Evolutionary conservation across 2,329 filamentous ascomycete genomes (phyloP).

Genomic region (Ophiostoma sp.): DNA sequence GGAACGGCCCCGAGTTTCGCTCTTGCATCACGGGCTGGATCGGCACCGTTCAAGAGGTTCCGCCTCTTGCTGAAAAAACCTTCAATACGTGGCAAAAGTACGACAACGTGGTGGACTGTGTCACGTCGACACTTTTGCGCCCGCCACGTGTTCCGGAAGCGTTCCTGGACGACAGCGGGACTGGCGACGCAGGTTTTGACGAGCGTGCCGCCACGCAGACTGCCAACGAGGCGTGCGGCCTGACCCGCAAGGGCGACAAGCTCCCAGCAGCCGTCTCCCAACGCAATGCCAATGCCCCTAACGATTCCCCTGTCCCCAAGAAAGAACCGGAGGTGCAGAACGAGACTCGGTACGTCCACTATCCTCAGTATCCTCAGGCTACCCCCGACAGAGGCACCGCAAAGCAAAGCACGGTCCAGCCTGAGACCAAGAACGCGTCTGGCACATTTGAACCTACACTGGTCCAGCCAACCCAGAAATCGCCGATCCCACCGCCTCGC

Average conservation of each 20-base stretch:
- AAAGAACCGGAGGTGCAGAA: background rate
- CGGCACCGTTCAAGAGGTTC: background rate
- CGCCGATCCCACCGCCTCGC: background rate
- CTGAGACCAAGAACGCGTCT: background rate
- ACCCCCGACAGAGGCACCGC: background rate
- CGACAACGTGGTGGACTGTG: background rate
- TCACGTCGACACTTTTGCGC: background rate
- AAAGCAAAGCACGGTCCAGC: background rate
- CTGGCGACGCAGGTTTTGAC: background rate
- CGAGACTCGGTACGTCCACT: background rate
- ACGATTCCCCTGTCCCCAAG: no score
- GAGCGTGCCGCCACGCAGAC: conserved; percentile 20
- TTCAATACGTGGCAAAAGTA: background rate
- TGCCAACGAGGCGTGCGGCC: background rate
- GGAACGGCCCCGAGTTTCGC: background rate
- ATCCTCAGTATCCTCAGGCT: background rate
- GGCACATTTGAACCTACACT: background rate
- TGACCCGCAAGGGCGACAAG: background rate
- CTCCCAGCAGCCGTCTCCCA: background rate
- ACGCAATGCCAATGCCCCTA: no score
- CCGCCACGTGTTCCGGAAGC: background rate
- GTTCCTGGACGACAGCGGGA: background rate
- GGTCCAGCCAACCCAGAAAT: background rate
- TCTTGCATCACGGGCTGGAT: background rate
- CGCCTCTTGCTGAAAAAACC: background rate